Base-by-base conservation (phyloP, 2,329 filamentous ascomycete genomes). In the Beauveria pseudobassiana region DNA sequence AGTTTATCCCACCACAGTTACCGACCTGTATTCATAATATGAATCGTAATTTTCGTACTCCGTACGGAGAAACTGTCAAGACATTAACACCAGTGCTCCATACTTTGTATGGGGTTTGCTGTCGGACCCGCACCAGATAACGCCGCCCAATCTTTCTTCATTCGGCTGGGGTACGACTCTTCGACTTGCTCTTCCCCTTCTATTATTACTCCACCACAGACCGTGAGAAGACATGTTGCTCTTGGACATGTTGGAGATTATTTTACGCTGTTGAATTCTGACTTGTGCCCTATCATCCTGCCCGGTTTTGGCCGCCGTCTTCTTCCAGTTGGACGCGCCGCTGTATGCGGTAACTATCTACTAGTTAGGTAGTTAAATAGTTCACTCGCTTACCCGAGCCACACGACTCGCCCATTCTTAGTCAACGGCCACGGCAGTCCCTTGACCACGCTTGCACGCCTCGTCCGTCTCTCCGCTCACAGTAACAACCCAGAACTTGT, bases 311-410 rank as follows among this genome's bases (percentile, higher is more conserved):
- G 28, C n/a, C n/a, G 42, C 42, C 59, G 7, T 50, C 22, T 7
- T 30, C 22, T 9, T 28, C n/a, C n/a, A 16, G 22, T 24, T 26
- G 20, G 40, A 24, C n/a, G 40, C 40, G 48, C n/a, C 38, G 38
- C 30, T 16, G 26, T 53, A 46, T 42, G 14, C 34, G 34, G 34
- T 38, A 38, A 38, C 34, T 14, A 38, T 10, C 34, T 38, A 38
- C 34, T 38, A 38, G 34, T 12, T 38, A 38, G 34, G 34, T 38
- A 38, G 34, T 14, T 14, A 34, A 8, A 43, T 51, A 22, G 24
- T 48, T 48, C 26, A 55, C 59, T 61, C 59, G 59, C 59, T 61
- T 61, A 61, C 59, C 59, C 59, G 59, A 61, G 59, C 59, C 43
- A 46, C 57, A 53, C 40, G 20, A 53, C 51, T 50, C 34, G 30